Evolutionary conservation across 805 yeast species (phyloP).

Genomic region (Candida sithepensis): DNA sequence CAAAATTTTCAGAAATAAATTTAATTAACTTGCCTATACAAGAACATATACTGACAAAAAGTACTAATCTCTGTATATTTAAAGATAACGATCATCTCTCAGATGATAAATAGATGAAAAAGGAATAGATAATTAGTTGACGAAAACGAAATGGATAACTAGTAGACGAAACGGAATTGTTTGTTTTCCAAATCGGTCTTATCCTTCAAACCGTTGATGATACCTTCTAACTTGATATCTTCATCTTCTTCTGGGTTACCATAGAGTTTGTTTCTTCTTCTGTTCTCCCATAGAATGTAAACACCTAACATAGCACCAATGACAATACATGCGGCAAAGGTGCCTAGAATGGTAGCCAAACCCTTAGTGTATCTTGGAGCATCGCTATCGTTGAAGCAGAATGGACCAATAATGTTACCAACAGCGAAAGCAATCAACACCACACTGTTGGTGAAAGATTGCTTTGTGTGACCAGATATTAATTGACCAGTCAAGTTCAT

Average conservation of each 20-base stretch:
- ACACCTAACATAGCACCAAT: conserved; percentile 29
- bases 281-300: conserved; percentile 36
- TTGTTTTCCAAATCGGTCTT: conserved; percentile 28
- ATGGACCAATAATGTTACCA: conserved; percentile 56
- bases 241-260: conserved; percentile 27
- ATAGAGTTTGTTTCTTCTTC: conserved; percentile 34
- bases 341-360: conserved; percentile 33
- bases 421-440: conserved; percentile 45
- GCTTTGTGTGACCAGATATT: conserved; percentile 52
- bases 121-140: no score
- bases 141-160: no score
- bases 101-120: no score
- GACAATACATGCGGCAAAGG: conserved; percentile 36
- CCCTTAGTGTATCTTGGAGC: conserved; percentile 44
- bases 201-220: conserved; percentile 31
- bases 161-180: conserved; percentile 23
- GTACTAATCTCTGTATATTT: no score
- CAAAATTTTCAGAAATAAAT: no score
- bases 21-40: no score
- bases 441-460: conserved; percentile 41
- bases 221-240: conserved; percentile 26
- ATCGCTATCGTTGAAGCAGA: conserved; percentile 40
- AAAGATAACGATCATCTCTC: no score
- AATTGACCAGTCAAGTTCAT: conserved; percentile 31
- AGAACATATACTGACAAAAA: no score